Evolutionary conservation across 352 stramenopile species (phyloP).

Genomic region (Peronosclerospora sorghi): DNA sequence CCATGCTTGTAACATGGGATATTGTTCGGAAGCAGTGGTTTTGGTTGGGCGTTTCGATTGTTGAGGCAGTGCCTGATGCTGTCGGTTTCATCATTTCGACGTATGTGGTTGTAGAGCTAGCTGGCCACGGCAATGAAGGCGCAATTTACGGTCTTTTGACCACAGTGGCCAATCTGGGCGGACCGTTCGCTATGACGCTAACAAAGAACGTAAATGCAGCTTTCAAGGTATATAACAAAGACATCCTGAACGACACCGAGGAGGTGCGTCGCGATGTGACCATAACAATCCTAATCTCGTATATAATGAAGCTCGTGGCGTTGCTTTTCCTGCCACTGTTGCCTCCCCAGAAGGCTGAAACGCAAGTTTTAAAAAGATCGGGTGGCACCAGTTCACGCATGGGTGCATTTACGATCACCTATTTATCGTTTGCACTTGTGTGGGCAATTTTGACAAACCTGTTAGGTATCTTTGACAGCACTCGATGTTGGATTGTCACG

Average conservation of each 20-base stretch:
- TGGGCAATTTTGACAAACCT: slow-evolving; percentile 39
- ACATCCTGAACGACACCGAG: slow-evolving; percentile 32
- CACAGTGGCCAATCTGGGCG: slow-evolving; percentile 37
- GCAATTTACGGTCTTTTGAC: slow-evolving; percentile 44
- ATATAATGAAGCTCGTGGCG: slow-evolving; percentile 31
- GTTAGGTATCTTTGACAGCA: slow-evolving; percentile 37
- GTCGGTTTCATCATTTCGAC: slow-evolving; percentile 48
- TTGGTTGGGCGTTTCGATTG: slow-evolving; percentile 36
- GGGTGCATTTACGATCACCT: slow-evolving; percentile 27
- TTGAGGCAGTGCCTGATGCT: slow-evolving; percentile 29
- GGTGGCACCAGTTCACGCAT: slow-evolving; percentile 31
- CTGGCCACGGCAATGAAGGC: slow-evolving; percentile 42
- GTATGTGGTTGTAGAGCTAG: slow-evolving; percentile 42
- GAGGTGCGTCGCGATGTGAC: slow-evolving; percentile 42
- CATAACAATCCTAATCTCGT: slow-evolving; percentile 43
- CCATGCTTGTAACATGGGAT: slow-evolving; percentile 46
- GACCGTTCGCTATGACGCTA: slow-evolving; percentile 32
- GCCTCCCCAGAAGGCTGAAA: slow-evolving; percentile 33
- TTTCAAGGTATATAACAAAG: slow-evolving; percentile 36
- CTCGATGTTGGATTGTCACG: slow-evolving; percentile 38
- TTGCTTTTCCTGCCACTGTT: slow-evolving; percentile 30
- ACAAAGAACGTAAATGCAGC: slow-evolving; percentile 40
- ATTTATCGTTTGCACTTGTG: slow-evolving; percentile 28
- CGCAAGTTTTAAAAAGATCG: slow-evolving; percentile 30
- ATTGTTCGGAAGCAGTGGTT: slow-evolving; percentile 43